Percentiles rank a stretch among this genome's conserved stretches.
phyloP scores from a whole-genome alignment of 192 early-diverging fungal genomes.

The Cladochytrium replicatum region DNA sequence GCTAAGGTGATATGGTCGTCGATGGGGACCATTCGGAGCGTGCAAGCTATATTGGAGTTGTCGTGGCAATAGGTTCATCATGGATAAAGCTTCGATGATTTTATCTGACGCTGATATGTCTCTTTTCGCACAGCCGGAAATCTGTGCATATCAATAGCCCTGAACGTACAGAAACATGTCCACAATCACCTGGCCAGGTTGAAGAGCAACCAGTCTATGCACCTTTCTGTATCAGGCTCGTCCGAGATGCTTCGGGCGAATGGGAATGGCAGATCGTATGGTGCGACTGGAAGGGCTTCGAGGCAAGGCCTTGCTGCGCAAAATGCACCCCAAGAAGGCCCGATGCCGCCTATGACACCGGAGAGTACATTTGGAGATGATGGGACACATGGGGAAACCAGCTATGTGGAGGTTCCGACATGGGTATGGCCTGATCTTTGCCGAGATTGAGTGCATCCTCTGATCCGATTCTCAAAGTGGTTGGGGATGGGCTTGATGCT shows the following conservation, averaged over 20 bases:
- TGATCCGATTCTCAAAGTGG: slow-evolving; percentile 63
- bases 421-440: slow-evolving; percentile 10
- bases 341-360: slow-evolving; percentile 1
- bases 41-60: no score
- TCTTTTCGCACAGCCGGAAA: no score
- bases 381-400: slow-evolving; percentile 5
- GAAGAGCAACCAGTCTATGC: background rate
- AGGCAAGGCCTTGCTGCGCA: background rate
- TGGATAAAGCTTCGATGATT: no score
- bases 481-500: slow-evolving; percentile 57
- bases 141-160: slow-evolving; percentile 47
- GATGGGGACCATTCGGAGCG: no score
- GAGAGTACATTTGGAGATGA: background rate
- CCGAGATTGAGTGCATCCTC: slow-evolving; percentile 1
- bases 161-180: slow-evolving; percentile 65
- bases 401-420: slow-evolving; percentile 8
- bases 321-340: slow-evolving; percentile 15
- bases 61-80: no score
- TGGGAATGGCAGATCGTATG: background rate
- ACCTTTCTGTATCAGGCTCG: background rate
- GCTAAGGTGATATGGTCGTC: no score
- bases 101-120: no score
- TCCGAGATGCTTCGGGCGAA: background rate
- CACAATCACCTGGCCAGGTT: slow-evolving; percentile 9
- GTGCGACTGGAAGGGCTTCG: background rate